Conservation (phyloP, 495 filamentous ascomycete genomes). For the Neurospora tetraspora region DNA sequence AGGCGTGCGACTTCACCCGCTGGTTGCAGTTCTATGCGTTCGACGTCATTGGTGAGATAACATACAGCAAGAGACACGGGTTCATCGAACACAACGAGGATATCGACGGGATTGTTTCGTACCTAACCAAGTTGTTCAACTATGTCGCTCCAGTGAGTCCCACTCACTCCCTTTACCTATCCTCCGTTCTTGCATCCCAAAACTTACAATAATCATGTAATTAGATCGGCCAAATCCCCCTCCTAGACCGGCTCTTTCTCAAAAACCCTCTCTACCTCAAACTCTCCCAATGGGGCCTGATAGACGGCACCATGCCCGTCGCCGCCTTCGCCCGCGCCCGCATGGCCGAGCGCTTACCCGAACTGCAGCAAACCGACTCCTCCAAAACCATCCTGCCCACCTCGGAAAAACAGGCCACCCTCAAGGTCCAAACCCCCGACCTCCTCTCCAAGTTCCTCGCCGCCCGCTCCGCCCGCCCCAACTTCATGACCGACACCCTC, state of each 20-base stretch:
- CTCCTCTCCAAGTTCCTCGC: constrained; percentile 52
- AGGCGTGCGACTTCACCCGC: constrained; percentile 51
- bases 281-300: constrained; percentile 36
- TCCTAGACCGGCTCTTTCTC: constrained; percentile 49
- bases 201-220: neutral
- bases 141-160: constrained; percentile 49
- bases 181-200: neutral
- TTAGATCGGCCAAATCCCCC: constrained; percentile 52
- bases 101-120: constrained; percentile 51
- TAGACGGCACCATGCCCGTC: constrained; percentile 50
- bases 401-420: constrained; percentile 25
- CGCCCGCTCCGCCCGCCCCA: constrained; percentile 45
- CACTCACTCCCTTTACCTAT: neutral
- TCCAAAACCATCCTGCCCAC: constrained; percentile 27
- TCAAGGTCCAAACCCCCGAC: constrained; percentile 43
- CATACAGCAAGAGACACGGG: constrained; percentile 53
- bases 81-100: constrained; percentile 54
- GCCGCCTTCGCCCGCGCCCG: constrained; percentile 48
- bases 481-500: constrained; percentile 55
- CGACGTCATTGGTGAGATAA: constrained; percentile 64
- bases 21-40: constrained; percentile 79
- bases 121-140: constrained; percentile 42
- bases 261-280: constrained; percentile 51
- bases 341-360: constrained; percentile 42
- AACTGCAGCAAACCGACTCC: constrained; percentile 21